phyloP scores from a whole-genome alignment of 2,329 filamentous ascomycete genomes.

The Paecilomyces formosus region DNA sequence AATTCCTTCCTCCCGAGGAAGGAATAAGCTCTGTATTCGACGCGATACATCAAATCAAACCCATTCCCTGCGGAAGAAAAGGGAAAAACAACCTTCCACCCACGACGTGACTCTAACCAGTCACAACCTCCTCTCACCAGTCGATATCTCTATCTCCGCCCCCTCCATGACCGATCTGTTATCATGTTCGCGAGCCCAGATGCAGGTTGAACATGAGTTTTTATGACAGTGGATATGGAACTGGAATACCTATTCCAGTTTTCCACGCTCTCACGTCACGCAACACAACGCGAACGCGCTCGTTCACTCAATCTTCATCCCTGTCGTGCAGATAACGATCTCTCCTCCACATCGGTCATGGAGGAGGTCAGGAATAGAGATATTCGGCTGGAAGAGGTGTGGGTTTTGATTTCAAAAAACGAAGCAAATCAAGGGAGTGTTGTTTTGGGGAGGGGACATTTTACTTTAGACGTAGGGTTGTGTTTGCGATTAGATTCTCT shows the following conservation, averaged over 20 bases:
- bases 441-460: neutral
- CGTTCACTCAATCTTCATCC: neutral
- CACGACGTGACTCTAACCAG: neutral
- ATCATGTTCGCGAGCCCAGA: neutral
- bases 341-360: neutral
- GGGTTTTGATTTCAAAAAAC: neutral
- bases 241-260: no score
- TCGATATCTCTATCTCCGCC: neutral
- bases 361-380: neutral
- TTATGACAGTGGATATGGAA: no score
- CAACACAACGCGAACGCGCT: no score
- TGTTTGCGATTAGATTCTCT: no score
- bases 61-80: neutral
- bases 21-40: slow-evolving; percentile 46
- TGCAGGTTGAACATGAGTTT: neutral
- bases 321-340: neutral
- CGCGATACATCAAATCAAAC: slow-evolving; percentile 38
- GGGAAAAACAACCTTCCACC: neutral
- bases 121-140: neutral
- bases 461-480: neutral
- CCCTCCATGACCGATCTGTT: neutral
- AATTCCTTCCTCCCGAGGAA: slow-evolving; percentile 22
- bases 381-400: neutral
- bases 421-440: neutral
- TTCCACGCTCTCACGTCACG: no score